These are phyloP conservation scores for Floccularia luteovirens DNA, from an alignment of 768 basidiomycete genomes.

Conservation along the genomic window DNA sequence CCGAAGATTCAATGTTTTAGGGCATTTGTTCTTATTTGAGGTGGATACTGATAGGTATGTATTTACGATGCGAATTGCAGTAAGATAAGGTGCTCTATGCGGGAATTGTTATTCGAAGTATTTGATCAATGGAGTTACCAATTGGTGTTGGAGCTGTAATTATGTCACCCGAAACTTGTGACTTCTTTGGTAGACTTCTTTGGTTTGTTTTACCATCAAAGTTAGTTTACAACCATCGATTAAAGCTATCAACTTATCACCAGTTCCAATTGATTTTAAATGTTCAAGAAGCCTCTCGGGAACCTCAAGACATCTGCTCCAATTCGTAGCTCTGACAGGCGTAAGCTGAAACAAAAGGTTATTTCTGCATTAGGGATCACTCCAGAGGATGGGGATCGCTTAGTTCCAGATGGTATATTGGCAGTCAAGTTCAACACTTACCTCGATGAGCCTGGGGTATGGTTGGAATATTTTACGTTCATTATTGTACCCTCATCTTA, in stretches of 20 bases:
- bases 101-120: too few relatives aligned
- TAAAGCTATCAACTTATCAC: too few relatives aligned
- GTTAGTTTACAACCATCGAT: not conserved
- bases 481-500: slow-evolving; percentile 2
- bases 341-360: slow-evolving; percentile 60
- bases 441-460: slow-evolving; percentile 58
- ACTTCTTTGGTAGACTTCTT: too few relatives aligned
- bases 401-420: slow-evolving; percentile 70
- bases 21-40: too few relatives aligned
- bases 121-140: too few relatives aligned
- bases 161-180: too few relatives aligned
- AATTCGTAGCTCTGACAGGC: slow-evolving; percentile 63
- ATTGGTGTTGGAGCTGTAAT: too few relatives aligned
- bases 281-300: slow-evolving; percentile 77
- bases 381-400: slow-evolving; percentile 53
- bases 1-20: too few relatives aligned
- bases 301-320: slow-evolving; percentile 72
- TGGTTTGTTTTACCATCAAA: too few relatives aligned
- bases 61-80: too few relatives aligned
- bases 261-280: slow-evolving; percentile 12
- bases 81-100: too few relatives aligned
- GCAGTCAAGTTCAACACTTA: slow-evolving; percentile 64
- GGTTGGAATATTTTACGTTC: slow-evolving; percentile 11
- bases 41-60: too few relatives aligned
- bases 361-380: slow-evolving; percentile 36